Conservation (phyloP, 352 stramenopile species). For the Elongisporangium undulatum region DNA sequence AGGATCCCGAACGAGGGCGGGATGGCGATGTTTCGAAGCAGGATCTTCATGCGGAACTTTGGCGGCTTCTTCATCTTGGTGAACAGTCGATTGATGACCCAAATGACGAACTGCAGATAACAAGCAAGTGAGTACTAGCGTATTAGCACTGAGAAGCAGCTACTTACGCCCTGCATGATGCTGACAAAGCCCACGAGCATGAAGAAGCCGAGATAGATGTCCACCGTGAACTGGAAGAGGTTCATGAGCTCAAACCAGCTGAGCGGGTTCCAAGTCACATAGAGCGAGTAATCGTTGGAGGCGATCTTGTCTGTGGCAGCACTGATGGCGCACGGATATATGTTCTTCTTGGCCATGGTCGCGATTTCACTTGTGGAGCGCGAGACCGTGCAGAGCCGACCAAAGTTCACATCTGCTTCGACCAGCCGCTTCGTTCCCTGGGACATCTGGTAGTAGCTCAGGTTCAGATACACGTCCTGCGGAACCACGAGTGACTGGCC, state of each 20-base stretch:
- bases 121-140: background rate
- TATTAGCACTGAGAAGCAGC: background rate
- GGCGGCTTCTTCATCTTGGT: slow-evolving; percentile 95
- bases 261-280: slow-evolving; percentile 88
- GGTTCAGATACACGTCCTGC: slow-evolving; percentile 65
- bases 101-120: slow-evolving; percentile 77
- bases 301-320: slow-evolving; percentile 58
- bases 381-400: slow-evolving; percentile 66
- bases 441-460: slow-evolving; percentile 78
- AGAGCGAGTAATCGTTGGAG: slow-evolving; percentile 77
- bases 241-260: slow-evolving; percentile 95
- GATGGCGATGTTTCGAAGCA: slow-evolving; percentile 88
- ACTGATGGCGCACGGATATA: slow-evolving; percentile 56
- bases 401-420: slow-evolving; percentile 63
- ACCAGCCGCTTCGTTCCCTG: slow-evolving; percentile 63
- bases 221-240: slow-evolving; percentile 92
- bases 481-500: slow-evolving; percentile 52
- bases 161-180: slow-evolving; percentile 81
- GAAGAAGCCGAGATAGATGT: slow-evolving; percentile 95
- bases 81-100: slow-evolving; percentile 91
- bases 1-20: slow-evolving; percentile 82
- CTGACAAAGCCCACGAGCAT: slow-evolving; percentile 86
- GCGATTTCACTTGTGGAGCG: slow-evolving; percentile 49
- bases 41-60: slow-evolving; percentile 87
- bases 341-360: slow-evolving; percentile 67